A percentile compares a stretch with the other conserved stretches of the same genome.
Evolutionary conservation across 805 yeast species (phyloP).

Genomic region (Wickerhamiella domercqiae): DNA sequence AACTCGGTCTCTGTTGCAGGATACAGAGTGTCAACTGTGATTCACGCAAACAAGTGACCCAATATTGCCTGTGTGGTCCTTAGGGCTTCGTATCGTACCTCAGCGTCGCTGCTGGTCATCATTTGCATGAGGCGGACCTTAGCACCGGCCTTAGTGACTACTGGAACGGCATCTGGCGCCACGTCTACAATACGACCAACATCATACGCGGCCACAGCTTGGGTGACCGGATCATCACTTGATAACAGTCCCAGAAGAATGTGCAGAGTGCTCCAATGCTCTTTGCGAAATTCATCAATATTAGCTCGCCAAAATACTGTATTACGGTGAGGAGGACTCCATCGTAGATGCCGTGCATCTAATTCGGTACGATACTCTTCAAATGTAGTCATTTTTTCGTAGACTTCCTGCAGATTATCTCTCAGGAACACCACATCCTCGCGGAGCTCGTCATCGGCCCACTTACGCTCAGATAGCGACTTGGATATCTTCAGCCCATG

Average conservation of each 20-base stretch:
- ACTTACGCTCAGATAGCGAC: constrained; percentile 68
- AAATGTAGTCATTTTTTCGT: constrained; percentile 68
- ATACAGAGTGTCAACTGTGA: too few relatives aligned
- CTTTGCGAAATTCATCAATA: constrained; percentile 55
- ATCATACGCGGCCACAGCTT: constrained; percentile 56
- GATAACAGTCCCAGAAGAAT: constrained; percentile 32
- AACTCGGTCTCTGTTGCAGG: too few relatives aligned
- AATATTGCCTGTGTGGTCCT: constrained; percentile 90
- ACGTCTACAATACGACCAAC: constrained; percentile 44
- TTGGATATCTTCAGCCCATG: constrained; percentile 57
- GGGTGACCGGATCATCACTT: constrained; percentile 23
- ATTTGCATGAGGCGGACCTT: constrained; percentile 75
- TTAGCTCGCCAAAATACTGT: constrained; percentile 85
- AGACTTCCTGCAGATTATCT: constrained; percentile 52
- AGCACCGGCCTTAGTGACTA: constrained; percentile 40
- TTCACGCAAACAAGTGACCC: constrained; percentile 50
- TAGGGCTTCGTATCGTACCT: constrained; percentile 86
- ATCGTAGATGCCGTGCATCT: constrained; percentile 56
- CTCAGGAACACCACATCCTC: constrained; percentile 48
- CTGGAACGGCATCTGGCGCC: constrained; percentile 44
- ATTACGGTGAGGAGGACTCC: constrained; percentile 88
- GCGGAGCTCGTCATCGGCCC: constrained; percentile 86
- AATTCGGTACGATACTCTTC: constrained; percentile 85
- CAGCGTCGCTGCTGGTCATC: constrained; percentile 65
- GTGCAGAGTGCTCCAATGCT: constrained; percentile 58